Evolutionary conservation across 2,329 filamentous ascomycete genomes (phyloP).

Genomic region (Colletotrichum sp.): DNA sequence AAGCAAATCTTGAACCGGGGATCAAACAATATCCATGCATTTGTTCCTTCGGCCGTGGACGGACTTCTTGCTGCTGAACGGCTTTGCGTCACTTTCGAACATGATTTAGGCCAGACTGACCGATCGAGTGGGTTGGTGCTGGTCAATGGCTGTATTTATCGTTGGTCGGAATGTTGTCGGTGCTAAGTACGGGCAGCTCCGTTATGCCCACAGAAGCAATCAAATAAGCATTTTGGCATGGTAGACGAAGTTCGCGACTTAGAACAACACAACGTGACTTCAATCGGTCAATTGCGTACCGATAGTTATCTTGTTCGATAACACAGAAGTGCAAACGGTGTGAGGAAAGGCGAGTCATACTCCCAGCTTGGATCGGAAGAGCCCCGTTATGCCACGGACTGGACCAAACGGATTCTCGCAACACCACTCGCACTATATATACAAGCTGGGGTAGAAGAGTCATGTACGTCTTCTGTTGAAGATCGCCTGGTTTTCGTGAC

Average conservation of each 20-base stretch:
- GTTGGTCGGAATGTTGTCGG: background rate
- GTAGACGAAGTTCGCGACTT: background rate
- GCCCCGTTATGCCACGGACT: background rate
- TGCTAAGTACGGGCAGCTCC: background rate
- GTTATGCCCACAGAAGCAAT: background rate
- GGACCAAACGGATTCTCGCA: background rate
- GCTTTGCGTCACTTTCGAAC: fast-evolving
- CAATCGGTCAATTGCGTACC: fast-evolving
- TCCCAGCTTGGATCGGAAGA: background rate
- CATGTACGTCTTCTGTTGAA: background rate
- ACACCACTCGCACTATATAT: background rate
- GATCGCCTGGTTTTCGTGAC: background rate
- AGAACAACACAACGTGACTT: background rate
- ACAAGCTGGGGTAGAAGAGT: background rate
- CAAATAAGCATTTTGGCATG: background rate
- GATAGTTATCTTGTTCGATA: background rate
- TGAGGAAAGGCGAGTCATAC: background rate
- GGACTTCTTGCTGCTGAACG: background rate
- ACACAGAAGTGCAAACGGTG: background rate
- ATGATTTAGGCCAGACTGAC: background rate
- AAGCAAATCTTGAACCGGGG: background rate
- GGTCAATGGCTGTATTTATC: background rate
- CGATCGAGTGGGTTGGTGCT: background rate
- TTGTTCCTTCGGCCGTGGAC: background rate
- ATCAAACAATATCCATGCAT: background rate